Base-by-base conservation (phyloP, 371 early-diverging fungal species). In the Rhizopus arrhizus region DNA sequence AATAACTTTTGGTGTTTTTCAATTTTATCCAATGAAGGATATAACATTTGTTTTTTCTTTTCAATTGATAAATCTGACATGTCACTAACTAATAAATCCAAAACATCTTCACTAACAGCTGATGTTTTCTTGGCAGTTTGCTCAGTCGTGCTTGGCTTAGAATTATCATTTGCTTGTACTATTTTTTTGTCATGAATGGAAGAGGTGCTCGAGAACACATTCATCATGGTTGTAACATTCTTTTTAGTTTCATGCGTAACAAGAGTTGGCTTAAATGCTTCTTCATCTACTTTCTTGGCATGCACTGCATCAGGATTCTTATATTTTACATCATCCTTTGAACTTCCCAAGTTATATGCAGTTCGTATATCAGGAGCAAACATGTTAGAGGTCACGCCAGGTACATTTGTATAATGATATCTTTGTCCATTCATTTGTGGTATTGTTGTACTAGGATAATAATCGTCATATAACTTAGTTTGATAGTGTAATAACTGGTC, bases 31-130 rank as follows among this genome's bases (percentile, higher is more conserved):
- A 36, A 34, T 40, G 38, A 40, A 40, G 16, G 28, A 28, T 53
- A 34, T 4, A 10, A 12, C 9, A 10, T n/a, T 22, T 53, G 28
- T 29, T 48, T 9, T 22, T 47, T 53, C 29, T 61, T 56, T 42
- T 56, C 61, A 34, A 66, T 53, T 4, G 61, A 41, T 15, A 66
- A 36, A 28, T 61, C 58, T 5, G 62, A 46, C 36, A 66, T 47
- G 41, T 66, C 66, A 38, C 66, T 66, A 5, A 61, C 62, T 45
- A 66, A 55, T 2, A 66, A 53, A 45, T 61, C 62, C 35, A 61
- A 43, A n/a, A 66, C 58, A 66, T 66, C 58, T 29, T 66, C 53
- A 38, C 50, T 66, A 4, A 66, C 50, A 48, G 55, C 15, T 46
- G 65, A 51, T n/a, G 31, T 40, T 54, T 66, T 66, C 61, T 66